Percentiles rank a stretch among this genome's conserved stretches.
phyloP scores from a whole-genome alignment of 371 early-diverging fungal species.

The Saksenaea oblongispora region DNA sequence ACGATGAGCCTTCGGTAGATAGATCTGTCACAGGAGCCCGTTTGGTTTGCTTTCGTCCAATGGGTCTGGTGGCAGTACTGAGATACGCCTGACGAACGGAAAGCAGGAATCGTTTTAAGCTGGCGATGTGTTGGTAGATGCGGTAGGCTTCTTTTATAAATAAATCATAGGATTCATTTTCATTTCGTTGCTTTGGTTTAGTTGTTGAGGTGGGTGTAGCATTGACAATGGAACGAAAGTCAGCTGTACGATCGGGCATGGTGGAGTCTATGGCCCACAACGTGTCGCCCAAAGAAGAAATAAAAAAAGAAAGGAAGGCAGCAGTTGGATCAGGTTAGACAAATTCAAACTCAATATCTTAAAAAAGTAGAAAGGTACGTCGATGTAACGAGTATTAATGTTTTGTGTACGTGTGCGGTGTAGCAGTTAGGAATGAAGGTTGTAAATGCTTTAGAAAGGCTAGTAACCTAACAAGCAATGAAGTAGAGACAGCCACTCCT shows the following conservation, averaged over 20 bases:
- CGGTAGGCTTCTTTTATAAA: constrained; percentile 57
- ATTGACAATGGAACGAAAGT: constrained; percentile 20
- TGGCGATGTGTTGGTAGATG: constrained; percentile 46
- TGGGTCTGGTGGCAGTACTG: constrained; percentile 23
- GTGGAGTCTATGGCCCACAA: not conserved
- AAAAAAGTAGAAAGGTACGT: too few species aligned
- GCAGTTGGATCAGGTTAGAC: too few species aligned
- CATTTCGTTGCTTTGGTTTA: constrained; percentile 10
- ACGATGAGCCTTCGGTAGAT: constrained; percentile 4
- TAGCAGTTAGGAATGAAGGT: too few species aligned
- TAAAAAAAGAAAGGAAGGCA: too few species aligned
- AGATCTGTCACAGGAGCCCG: not conserved
- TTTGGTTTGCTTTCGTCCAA: constrained; percentile 8
- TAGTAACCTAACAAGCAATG: too few species aligned
- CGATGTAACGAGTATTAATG: too few species aligned
- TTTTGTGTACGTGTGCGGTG: too few species aligned
- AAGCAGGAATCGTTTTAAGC: constrained; percentile 40
- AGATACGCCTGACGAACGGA: constrained; percentile 54
- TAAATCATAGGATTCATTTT: constrained; percentile 30
- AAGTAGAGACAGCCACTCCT: too few species aligned
- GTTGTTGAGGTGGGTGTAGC: not conserved
- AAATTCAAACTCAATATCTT: too few species aligned
- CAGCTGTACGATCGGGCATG: constrained; percentile 25
- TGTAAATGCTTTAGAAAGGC: too few species aligned
- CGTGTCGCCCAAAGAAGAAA: too few species aligned